Evolutionary conservation across 352 stramenopile species (phyloP), one percentile per base, ranked within the genome.

Genomic region (Saprolegnia parasitica): DNA sequence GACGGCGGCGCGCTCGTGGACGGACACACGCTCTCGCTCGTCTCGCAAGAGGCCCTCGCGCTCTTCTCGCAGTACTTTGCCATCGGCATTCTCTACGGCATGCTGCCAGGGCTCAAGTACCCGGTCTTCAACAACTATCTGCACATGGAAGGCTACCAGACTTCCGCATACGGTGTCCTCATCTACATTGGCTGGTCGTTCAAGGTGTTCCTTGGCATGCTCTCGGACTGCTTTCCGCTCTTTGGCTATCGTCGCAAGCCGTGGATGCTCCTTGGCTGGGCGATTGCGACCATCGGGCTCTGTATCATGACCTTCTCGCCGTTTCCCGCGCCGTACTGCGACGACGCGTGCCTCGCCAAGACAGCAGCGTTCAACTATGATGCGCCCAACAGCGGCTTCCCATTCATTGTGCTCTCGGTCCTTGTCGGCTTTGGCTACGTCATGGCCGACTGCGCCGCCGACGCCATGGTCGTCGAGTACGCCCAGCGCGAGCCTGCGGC

Each of bases 391-490:
- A 72, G 40, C 9, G 75, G 65, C 21, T 67, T 47, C 62, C 73
- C 75, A 42, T 78, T 78, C 37, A 74, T 86, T 37, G 73, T 81
- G 37, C 73, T 88, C 26, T 76, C 89, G 81, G 88, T 87, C 80
- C 71, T 89, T 32, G n/a, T n/a, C n/a, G n/a, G n/a, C n/a, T n/a
- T n/a, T n/a, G n/a, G n/a, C n/a, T n/a, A n/a, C n/a, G n/a, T n/a
- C n/a, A n/a, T n/a, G n/a, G n/a, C n/a, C n/a, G n/a, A n/a, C n/a
- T n/a, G n/a, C n/a, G n/a, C n/a, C n/a, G n/a, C n/a, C n/a, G n/a
- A n/a, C n/a, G n/a, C n/a, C n/a, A n/a, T n/a, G n/a, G n/a, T n/a
- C n/a, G n/a, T n/a, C n/a, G n/a, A n/a, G n/a, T n/a, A n/a, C n/a
- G n/a, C n/a, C n/a, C n/a, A n/a, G n/a, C n/a, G 74, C 21, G 74